Evolutionary conservation across 2,329 filamentous ascomycete genomes (phyloP).

Genomic region (Fusarium torreyae): DNA sequence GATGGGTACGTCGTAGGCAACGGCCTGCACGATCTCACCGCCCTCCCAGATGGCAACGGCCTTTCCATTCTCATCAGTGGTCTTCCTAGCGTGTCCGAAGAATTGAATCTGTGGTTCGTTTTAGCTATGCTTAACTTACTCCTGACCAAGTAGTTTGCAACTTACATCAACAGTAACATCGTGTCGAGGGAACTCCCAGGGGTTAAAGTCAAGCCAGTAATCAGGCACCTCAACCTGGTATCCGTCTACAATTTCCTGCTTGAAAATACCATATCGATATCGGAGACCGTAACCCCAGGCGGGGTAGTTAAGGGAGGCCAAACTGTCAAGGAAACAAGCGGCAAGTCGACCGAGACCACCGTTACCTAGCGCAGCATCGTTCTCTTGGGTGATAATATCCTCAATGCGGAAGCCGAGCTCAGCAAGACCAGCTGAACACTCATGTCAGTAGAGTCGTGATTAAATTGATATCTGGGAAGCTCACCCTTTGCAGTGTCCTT

Average conservation of each 20-base stretch:
- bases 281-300: slow-evolving; percentile 98
- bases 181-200: slow-evolving; percentile 97
- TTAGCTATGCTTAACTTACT: slow-evolving; percentile 15
- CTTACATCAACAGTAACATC: slow-evolving; percentile 91
- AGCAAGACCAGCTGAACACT: slow-evolving; percentile 77
- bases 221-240: slow-evolving; percentile 99
- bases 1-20: slow-evolving; percentile 93
- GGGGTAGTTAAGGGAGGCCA: slow-evolving; percentile 94
- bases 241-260: slow-evolving; percentile 98
- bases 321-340: slow-evolving; percentile 95
- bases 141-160: slow-evolving; percentile 7
- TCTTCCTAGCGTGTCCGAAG: slow-evolving; percentile 86
- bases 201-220: slow-evolving; percentile 99
- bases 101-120: slow-evolving; percentile 81
- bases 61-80: slow-evolving; percentile 83
- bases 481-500: slow-evolving; percentile 87
- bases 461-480: slow-evolving; percentile 40
- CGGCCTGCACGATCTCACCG: slow-evolving; percentile 91
- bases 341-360: slow-evolving; percentile 95
- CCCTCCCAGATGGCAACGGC: slow-evolving; percentile 85
- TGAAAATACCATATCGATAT: slow-evolving; percentile 98
- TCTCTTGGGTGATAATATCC: slow-evolving; percentile 93
- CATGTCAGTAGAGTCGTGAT: slow-evolving; percentile 10
- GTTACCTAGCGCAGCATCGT: slow-evolving; percentile 96
- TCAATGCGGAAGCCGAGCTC: slow-evolving; percentile 98